Evolutionary conservation across 192 early-diverging fungal species (phyloP), one percentile per base, ranked within the genome.

Genomic region (Ambispora gerdemannii): DNA sequence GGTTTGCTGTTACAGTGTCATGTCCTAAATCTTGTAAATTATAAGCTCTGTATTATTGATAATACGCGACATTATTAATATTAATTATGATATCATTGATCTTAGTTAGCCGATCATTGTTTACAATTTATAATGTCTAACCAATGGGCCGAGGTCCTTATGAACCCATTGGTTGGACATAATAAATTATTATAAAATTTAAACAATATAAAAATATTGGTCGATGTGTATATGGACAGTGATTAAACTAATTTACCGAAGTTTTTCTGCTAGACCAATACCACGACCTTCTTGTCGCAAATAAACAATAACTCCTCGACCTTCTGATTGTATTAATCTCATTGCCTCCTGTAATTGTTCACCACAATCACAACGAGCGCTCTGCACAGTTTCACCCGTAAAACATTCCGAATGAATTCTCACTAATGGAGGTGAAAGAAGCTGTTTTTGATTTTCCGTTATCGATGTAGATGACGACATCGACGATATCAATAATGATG

Each of bases 331-430:
- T 79, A 98, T 97, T 63, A 89, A 76, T 50, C 88, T 79, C 92
- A 96, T 95, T 0, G 96, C 92, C 74, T 91, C 90, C 60, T 95
- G 88, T 63, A 98, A 81, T 74, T 98, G 95, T 70, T 95, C 93
- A 15, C 90, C 94, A 79, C 96, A 98, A 77, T 98, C 96, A 72
- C 96, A 98, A 10, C 96, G 85, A 62, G 86, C 86, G 10, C 91
- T 93, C 24, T 91, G 88, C 2, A 97, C 87, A 0, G 93, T 97
- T 73, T 98, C 96, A 51, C 96, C 95, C 0, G 96, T 98, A 69
- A 95, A 97, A 74, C 96, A 98, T 73, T 93, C 95, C 0, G 95
- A 97, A 74, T 98, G 96, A 50, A 98, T 95, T 24, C 96, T 87
- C 11, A 90, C 91, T 43, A 98, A 73, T 25, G 95, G 93, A 0